These are phyloP conservation scores for Diutina ranongensis DNA, from an alignment of 1,139 yeast species.

Conservation along the genomic window DNA sequence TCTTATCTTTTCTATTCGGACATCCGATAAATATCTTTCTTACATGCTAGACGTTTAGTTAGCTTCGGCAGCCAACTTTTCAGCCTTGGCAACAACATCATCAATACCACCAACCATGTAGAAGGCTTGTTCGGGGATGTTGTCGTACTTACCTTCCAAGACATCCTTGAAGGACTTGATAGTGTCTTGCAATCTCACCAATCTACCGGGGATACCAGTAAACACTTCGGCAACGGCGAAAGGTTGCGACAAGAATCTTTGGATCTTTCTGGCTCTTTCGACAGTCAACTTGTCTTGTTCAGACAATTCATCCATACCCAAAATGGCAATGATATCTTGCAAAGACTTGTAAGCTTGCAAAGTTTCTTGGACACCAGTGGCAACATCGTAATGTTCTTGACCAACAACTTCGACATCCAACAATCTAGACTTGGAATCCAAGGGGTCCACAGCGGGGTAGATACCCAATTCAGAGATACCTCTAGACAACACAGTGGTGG, in stretches of 20 bases:
- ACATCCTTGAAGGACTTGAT: conserved; percentile 92
- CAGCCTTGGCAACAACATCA: conserved; percentile 97
- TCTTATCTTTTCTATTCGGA: neutral
- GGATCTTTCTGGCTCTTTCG: conserved; percentile 99
- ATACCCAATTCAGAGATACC: conserved; percentile 99
- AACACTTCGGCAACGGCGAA: conserved; percentile 99
- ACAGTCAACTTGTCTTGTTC: conserved; percentile 97
- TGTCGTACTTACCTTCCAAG: conserved; percentile 96
- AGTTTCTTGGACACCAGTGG: conserved; percentile 92
- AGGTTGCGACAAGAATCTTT: conserved; percentile 99
- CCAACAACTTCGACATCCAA: conserved; percentile 96
- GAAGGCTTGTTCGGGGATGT: conserved; percentile 98
- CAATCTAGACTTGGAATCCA: conserved; percentile 98
- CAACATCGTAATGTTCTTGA: conserved; percentile 96
- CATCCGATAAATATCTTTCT: conserved; percentile 4
- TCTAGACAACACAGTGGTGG: conserved; percentile 99
- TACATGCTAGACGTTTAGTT: conserved; percentile 28
- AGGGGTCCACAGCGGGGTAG: conserved; percentile 99
- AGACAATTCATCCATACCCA: conserved; percentile 99
- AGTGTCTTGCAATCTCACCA: conserved; percentile 94
- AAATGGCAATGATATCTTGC: conserved; percentile 99
- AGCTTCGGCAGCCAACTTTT: conserved; percentile 93
- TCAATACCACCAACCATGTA: conserved; percentile 99
- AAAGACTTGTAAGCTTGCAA: conserved; percentile 98
- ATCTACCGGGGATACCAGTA: conserved; percentile 98